A percentile compares a stretch with the other conserved stretches of the same genome.
phyloP scores from a whole-genome alignment of 495 filamentous ascomycete species.

The Talaromyces borbonicus region DNA sequence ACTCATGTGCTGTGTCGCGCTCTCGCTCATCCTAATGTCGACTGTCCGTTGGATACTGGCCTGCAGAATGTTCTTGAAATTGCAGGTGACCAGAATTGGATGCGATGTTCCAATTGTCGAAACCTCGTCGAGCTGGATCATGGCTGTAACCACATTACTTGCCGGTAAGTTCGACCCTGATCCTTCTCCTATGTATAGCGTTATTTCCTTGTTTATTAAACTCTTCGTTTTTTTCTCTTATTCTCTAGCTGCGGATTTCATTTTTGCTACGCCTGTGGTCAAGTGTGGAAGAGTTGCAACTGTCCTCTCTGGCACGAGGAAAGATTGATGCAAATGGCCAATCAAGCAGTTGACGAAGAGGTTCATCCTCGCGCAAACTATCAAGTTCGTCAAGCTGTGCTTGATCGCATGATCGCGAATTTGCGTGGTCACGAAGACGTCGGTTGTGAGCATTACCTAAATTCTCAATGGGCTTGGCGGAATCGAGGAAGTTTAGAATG shows the following conservation, averaged over 20 bases:
- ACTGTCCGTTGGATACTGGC: slow-evolving; percentile 13
- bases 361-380: neutral
- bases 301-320: slow-evolving; percentile 34
- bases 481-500: no score
- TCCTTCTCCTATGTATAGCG: no score
- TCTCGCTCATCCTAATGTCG: slow-evolving; percentile 10
- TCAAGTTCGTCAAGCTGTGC: neutral
- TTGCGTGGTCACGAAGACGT: slow-evolving; percentile 8
- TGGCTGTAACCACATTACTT: slow-evolving; percentile 20
- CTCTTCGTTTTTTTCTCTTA: neutral
- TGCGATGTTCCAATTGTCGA: slow-evolving; percentile 12
- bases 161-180: slow-evolving; percentile 11
- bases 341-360: neutral
- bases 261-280: slow-evolving; percentile 18
- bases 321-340: slow-evolving; percentile 19
- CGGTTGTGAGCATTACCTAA: slow-evolving; percentile 14
- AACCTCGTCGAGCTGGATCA: slow-evolving; percentile 13
- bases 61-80: slow-evolving; percentile 12
- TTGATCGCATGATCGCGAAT: slow-evolving; percentile 6
- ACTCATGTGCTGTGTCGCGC: slow-evolving; percentile 14
- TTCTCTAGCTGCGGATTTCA: slow-evolving; percentile 10
- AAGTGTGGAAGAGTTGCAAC: slow-evolving; percentile 38
- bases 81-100: slow-evolving; percentile 11
- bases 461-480: no score
- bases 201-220: no score